Base-by-base conservation (phyloP, 176 grass and related monocot species). In the Areca catechu region DNA sequence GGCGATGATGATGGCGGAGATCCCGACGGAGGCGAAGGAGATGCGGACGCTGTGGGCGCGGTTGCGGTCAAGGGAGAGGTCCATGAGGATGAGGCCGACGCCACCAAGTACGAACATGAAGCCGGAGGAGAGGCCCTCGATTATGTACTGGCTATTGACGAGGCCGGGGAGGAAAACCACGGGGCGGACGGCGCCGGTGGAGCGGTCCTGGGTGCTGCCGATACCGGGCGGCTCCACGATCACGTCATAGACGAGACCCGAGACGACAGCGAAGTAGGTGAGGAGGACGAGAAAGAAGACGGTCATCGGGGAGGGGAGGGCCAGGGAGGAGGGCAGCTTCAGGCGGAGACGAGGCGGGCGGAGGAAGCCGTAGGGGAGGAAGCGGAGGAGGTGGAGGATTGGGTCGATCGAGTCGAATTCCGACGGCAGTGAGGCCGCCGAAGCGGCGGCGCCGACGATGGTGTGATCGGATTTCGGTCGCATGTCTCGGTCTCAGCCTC, bases 101-200 rank as follows among this genome's bases (percentile, higher is more conserved):
- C 93, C 93, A 4, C 93, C 93, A 15, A 98, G 78, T 24, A 92
- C 24, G 62, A 98, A 92, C 93, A 98, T 98, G 73, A 92, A 89
- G 7, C 93, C 93, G 20, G 93, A 98, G 16, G 93, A 98, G 70
- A 98, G 84, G 2, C 93, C 93, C 67, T 98, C 93, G 56, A 98
- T 98, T 68, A 98, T 98, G 84, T 98, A 98, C 77, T 96, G 91
- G 19, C 77, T 74, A 65, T 96, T 96, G 66, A 96, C 86, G 68
- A 77, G 83, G 9, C 86, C 91, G 0, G 86, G 74, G 16, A 96
- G 79, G 63, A 96, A 96, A 61, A 96, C 91, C 50, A 96, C 83
- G 19, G 91, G 91, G 56, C 84, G 83, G 56, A 90, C 88, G 22
- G 93, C 67, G 19, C 88, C 81, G 16, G 87, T 98, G 50, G 75